Evolutionary conservation across 164 flowering plant species (phyloP).

Genomic region (Pachysandra terminalis): DNA sequence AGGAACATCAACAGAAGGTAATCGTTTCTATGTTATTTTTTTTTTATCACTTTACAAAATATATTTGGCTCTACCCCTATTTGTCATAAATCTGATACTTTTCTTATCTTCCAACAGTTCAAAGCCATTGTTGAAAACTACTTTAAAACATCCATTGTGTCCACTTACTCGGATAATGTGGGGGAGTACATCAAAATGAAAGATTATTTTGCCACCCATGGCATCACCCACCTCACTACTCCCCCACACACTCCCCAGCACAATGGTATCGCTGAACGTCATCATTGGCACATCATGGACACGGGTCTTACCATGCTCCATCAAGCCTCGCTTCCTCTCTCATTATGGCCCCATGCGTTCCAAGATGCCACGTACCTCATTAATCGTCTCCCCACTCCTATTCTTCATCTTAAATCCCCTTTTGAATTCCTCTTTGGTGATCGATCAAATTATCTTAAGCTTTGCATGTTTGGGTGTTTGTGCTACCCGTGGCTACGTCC

Average conservation of each 20-base stretch:
- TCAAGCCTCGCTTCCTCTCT: too few relatives aligned
- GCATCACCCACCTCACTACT: neutral
- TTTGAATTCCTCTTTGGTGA: too few relatives aligned
- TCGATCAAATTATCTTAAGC: neutral
- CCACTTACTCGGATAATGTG: neutral
- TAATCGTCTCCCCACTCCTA: too few relatives aligned
- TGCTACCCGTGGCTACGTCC: neutral
- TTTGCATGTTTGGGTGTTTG: neutral
- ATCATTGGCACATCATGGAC: too few relatives aligned
- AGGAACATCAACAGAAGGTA: neutral
- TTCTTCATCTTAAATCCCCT: too few relatives aligned
- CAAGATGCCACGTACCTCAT: neutral
- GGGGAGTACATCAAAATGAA: neutral
- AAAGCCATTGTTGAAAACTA: neutral
- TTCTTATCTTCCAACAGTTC: neutral
- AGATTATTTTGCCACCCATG: neutral
- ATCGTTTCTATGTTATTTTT: neutral
- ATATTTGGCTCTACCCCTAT: conserved; percentile 3
- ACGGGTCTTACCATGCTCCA: too few relatives aligned
- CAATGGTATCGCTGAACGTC: too few relatives aligned
- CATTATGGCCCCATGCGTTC: too few relatives aligned
- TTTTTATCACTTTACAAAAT: conserved; percentile 9
- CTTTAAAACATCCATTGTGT: neutral
- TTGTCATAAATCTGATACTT: neutral
- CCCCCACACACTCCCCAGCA: neutral